A percentile compares a stretch with the other conserved stretches of the same genome.
Evolutionary conservation across 495 filamentous ascomycete species (phyloP).

Genomic region (Penicillium cosmopolitanum): DNA sequence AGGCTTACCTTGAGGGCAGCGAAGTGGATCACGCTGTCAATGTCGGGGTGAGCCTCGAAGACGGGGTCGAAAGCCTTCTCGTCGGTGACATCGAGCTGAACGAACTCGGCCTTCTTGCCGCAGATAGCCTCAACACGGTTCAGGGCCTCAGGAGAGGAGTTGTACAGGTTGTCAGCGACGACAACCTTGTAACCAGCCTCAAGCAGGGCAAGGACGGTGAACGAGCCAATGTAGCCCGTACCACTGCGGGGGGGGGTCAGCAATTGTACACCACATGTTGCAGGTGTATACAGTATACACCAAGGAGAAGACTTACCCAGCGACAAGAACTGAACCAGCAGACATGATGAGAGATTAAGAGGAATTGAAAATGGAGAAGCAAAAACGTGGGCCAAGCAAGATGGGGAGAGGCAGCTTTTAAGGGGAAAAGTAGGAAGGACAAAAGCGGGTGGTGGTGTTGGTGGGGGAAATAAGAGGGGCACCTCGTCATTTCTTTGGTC

Average conservation of each 20-base stretch:
- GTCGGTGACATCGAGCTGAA: conserved; percentile 86
- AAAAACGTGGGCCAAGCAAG: conserved; percentile 8
- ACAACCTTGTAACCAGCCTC: conserved; percentile 95
- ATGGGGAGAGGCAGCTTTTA: conserved; percentile 29
- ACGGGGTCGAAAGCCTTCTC: conserved; percentile 81
- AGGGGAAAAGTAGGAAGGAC: conserved; percentile 26
- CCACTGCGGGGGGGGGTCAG: conserved; percentile 63
- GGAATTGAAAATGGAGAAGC: background rate
- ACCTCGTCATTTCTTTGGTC: conserved; percentile 4
- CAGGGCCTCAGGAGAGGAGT: conserved; percentile 85
- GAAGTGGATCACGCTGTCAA: conserved; percentile 98
- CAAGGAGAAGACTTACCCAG: conserved; percentile 73
- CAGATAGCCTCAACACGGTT: conserved; percentile 92
- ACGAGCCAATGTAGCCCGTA: conserved; percentile 98
- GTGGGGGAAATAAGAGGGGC: conserved; percentile 1
- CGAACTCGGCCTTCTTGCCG: conserved; percentile 86
- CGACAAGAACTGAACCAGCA: conserved; percentile 84
- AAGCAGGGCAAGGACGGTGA: conserved; percentile 90
- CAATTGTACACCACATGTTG: background rate
- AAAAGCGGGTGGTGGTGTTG: no score
- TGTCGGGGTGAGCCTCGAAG: conserved; percentile 85
- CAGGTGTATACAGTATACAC: no score
- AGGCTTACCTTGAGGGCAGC: conserved; percentile 84
- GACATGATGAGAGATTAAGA: conserved; percentile 58
- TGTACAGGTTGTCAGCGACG: conserved; percentile 93